Conservation (phyloP, 352 stramenopile species). For the Pseudoperonospora humuli region DNA sequence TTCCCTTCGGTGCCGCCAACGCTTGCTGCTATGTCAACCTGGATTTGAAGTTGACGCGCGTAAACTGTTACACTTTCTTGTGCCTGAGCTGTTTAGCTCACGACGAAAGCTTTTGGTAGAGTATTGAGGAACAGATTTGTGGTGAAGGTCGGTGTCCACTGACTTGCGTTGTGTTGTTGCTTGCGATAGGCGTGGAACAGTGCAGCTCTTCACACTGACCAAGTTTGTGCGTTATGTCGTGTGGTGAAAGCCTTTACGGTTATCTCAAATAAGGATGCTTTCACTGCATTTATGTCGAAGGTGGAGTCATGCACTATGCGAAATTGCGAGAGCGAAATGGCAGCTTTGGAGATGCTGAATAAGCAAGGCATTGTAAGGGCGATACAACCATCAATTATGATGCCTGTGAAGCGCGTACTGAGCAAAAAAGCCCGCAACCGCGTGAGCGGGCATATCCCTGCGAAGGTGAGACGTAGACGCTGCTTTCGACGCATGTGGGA, state of each 20-base stretch:
- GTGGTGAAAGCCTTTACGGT: conserved; percentile 33
- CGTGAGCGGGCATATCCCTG: conserved; percentile 16
- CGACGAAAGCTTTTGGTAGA: conserved; percentile 68
- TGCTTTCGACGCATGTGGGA: neutral
- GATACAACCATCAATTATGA: conserved; percentile 16
- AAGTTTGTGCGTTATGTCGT: conserved; percentile 38
- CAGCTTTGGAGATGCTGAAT: conserved; percentile 28
- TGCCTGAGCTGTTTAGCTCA: conserved; percentile 57
- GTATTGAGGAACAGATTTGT: neutral
- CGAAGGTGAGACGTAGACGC: conserved; percentile 12
- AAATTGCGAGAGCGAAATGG: conserved; percentile 34
- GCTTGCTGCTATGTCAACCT: conserved; percentile 39
- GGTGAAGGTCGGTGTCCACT: neutral
- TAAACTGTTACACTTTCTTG: conserved; percentile 56
- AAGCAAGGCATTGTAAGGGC: conserved; percentile 31
- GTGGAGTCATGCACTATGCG: conserved; percentile 23
- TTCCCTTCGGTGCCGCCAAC: conserved; percentile 54
- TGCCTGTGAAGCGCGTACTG: conserved; percentile 21
- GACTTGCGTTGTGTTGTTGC: conserved; percentile 7
- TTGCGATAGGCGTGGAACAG: conserved; percentile 55
- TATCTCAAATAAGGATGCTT: conserved; percentile 15
- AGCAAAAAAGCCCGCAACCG: conserved; percentile 16
- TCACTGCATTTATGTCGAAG: conserved; percentile 27
- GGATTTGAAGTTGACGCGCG: conserved; percentile 35
- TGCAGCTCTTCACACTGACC: conserved; percentile 34